Conservation (phyloP, 2,329 filamentous ascomycete genomes). For the Penicillium sp. region DNA sequence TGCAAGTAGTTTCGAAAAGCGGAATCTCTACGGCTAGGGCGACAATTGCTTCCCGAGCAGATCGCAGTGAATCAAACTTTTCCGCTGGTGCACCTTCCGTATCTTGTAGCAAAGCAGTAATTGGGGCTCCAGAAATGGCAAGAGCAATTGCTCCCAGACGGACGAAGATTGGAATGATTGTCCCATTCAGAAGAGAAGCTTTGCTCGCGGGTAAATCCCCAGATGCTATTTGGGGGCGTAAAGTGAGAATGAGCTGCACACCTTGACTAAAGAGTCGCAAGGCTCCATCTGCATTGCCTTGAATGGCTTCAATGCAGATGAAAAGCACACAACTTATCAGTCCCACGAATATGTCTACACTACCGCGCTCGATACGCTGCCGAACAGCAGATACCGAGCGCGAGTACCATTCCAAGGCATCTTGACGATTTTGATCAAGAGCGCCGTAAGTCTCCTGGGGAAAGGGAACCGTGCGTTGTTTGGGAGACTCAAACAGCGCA, state of each 20-base stretch:
- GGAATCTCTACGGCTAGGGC: conserved; percentile 24
- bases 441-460: neutral
- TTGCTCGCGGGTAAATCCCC: conserved; percentile 12
- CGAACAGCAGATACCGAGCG: conserved; percentile 32
- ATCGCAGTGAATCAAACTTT: conserved; percentile 22
- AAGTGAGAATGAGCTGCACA: conserved; percentile 25
- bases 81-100: neutral
- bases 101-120: conserved; percentile 17
- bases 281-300: conserved; percentile 28
- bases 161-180: conserved; percentile 32
- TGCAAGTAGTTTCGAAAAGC: conserved; percentile 24
- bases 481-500: conserved; percentile 33
- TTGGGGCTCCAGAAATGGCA: conserved; percentile 12
- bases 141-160: conserved; percentile 27
- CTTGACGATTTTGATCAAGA: conserved; percentile 23
- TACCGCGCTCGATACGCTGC: conserved; percentile 25
- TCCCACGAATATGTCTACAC: conserved; percentile 28
- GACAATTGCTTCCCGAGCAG: conserved; percentile 29
- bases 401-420: conserved; percentile 34
- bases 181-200: conserved; percentile 22
- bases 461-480: conserved; percentile 15
- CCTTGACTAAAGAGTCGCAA: conserved; percentile 33
- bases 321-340: conserved; percentile 36
- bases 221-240: conserved; percentile 16
- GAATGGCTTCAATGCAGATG: conserved; percentile 34